Evolutionary conservation across 495 filamentous ascomycete genomes (phyloP).

Genomic region (Trichoderma virens): DNA sequence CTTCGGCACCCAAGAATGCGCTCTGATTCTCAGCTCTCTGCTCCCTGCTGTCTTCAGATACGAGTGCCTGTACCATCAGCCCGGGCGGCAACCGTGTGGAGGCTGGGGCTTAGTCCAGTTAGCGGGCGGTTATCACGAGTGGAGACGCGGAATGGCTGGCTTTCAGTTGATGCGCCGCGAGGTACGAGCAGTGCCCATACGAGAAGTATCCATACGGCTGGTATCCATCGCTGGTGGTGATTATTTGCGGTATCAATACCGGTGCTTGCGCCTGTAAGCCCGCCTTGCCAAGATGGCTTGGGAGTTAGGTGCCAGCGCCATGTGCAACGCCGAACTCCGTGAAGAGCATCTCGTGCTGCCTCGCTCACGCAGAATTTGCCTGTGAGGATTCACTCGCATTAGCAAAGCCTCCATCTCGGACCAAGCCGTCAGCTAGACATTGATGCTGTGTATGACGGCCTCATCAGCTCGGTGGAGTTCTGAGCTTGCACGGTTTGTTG

Average conservation of each 20-base stretch:
- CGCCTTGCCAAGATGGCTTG: background rate
- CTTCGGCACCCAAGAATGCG: background rate
- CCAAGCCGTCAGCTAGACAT: background rate
- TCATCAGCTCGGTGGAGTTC: background rate
- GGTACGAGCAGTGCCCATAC: background rate
- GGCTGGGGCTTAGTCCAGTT: constrained; percentile 7
- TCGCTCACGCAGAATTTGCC: background rate
- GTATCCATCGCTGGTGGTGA: constrained; percentile 2
- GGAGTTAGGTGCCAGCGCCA: background rate
- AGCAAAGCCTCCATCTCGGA: background rate
- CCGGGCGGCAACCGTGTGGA: constrained; percentile 7
- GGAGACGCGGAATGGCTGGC: background rate
- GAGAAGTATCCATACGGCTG: background rate
- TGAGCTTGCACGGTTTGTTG: background rate
- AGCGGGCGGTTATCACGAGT: constrained; percentile 6
- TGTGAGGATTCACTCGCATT: background rate
- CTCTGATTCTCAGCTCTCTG: background rate
- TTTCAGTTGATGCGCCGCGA: constrained; percentile 3
- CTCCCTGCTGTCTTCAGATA: background rate
- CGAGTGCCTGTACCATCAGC: constrained; percentile 4
- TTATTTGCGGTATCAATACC: background rate
- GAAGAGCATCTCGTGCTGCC: background rate
- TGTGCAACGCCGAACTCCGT: background rate
- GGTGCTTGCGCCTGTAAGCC: background rate
- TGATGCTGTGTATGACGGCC: background rate